phyloP scores from a whole-genome alignment of 345 rosid species.

The Rhizophora apiculata region DNA sequence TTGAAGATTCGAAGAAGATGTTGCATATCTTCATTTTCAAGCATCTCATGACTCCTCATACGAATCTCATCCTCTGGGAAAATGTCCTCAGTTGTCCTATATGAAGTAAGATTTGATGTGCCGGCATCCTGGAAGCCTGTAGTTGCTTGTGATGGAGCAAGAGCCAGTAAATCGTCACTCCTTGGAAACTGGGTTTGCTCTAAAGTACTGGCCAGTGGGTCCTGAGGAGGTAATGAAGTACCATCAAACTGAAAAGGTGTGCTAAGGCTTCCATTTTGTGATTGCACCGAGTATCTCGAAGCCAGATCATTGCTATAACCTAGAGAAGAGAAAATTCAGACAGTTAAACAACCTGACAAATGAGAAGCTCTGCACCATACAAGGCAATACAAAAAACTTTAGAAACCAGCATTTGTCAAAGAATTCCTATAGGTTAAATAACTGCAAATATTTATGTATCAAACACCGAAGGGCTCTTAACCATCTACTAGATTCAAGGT shows the following conservation, averaged over 20 bases:
- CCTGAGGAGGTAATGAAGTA: slow-evolving; percentile 48
- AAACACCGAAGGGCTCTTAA: background rate
- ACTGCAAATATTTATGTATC: background rate
- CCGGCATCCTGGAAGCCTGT: slow-evolving; percentile 38
- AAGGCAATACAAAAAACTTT: background rate
- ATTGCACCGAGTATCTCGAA: slow-evolving; percentile 41
- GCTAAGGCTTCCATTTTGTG: slow-evolving; percentile 45
- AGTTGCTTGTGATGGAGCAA: slow-evolving; percentile 40
- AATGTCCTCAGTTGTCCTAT: slow-evolving; percentile 26
- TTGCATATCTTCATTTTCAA: slow-evolving; percentile 35
- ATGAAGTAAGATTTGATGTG: slow-evolving; percentile 41
- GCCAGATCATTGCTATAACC: slow-evolving; percentile 50
- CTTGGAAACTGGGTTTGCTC: slow-evolving; percentile 41
- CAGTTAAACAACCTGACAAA: slow-evolving; percentile 7
- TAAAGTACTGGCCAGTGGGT: slow-evolving; percentile 26
- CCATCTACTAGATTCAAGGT: background rate
- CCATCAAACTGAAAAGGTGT: slow-evolving; percentile 47
- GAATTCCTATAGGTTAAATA: background rate
- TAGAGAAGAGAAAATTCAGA: slow-evolving; percentile 10
- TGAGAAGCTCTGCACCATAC: background rate
- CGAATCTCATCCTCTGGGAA: slow-evolving; percentile 27
- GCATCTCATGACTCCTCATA: slow-evolving; percentile 32
- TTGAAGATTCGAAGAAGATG: slow-evolving; percentile 27
- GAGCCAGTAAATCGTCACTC: slow-evolving; percentile 32
- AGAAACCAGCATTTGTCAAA: background rate